These are phyloP conservation scores for Glonium stellatum DNA, from an alignment of 495 filamentous ascomycete species.

Conservation along the genomic window DNA sequence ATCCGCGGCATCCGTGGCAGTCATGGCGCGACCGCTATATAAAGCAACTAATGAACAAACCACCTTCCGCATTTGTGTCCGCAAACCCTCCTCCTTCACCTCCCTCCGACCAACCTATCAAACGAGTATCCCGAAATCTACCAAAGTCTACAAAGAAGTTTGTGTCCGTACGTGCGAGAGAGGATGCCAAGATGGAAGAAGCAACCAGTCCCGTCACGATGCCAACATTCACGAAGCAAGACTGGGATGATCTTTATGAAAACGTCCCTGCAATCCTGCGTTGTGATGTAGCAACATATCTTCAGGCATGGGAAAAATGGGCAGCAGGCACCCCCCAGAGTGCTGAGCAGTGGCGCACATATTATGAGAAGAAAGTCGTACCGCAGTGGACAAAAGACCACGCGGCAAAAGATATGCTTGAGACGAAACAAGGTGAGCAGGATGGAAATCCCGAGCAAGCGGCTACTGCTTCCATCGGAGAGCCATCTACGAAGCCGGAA, in stretches of 20 bases:
- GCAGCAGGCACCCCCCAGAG: slow-evolving; percentile 7
- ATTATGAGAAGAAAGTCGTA: slow-evolving; percentile 19
- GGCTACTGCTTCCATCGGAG: background rate
- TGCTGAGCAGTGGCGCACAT: slow-evolving; percentile 18
- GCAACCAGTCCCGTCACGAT: background rate
- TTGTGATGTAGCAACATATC: background rate
- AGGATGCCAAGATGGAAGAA: no score
- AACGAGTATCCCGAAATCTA: background rate
- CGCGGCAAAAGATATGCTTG: slow-evolving; percentile 2
- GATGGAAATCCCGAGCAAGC: background rate
- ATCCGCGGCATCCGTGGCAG: slow-evolving; percentile 60
- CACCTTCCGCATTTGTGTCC: slow-evolving; percentile 27
- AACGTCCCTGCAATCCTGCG: slow-evolving; percentile 6
- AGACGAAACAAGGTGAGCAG: background rate
- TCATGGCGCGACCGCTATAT: slow-evolving; percentile 66
- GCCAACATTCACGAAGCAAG: slow-evolving; percentile 7
- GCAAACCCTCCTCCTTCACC: slow-evolving; percentile 21
- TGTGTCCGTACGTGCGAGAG: no score
- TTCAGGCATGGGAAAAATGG: slow-evolving; percentile 12
- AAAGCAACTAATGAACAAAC: slow-evolving; percentile 45
- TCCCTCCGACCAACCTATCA: slow-evolving; percentile 14
- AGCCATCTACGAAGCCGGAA: background rate
- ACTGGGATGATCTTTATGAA: slow-evolving; percentile 24
- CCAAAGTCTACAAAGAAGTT: background rate
- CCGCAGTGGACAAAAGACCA: slow-evolving; percentile 21